These are phyloP conservation scores for Neurospora terricola DNA, from an alignment of 495 filamentous ascomycete species.

Conservation along the genomic window DNA sequence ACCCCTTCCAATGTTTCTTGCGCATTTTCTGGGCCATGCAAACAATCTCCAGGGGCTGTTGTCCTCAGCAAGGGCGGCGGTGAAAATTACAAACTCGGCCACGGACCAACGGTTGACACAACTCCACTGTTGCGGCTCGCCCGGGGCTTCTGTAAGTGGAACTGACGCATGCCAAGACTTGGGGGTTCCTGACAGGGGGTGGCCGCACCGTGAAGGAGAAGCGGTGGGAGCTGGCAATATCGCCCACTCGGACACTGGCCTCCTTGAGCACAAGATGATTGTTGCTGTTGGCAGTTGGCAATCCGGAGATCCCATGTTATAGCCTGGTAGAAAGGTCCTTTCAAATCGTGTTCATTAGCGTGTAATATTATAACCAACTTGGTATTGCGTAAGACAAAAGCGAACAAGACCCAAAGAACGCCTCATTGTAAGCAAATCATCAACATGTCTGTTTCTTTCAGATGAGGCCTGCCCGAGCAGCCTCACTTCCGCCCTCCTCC, in stretches of 20 bases:
- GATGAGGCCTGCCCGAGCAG: slow-evolving; percentile 57
- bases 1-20: not conserved
- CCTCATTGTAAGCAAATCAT: slow-evolving; percentile 1
- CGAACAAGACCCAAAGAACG: not conserved
- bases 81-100: not conserved
- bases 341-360: not conserved
- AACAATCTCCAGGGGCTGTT: not conserved
- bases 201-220: not conserved
- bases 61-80: not conserved
- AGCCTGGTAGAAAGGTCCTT: not conserved
- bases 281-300: not conserved
- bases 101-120: not conserved
- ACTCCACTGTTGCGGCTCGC: not conserved
- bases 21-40: not conserved
- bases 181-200: not conserved
- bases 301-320: not conserved
- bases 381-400: not conserved
- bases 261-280: not conserved
- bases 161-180: not conserved
- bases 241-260: not conserved
- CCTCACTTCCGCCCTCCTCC: slow-evolving; percentile 70
- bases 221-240: not conserved
- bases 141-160: not conserved
- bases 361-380: not conserved
- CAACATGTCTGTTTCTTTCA: slow-evolving; percentile 4